Evolutionary conservation across 768 basidiomycete species (phyloP).

Genomic region (Amanita muscaria): DNA sequence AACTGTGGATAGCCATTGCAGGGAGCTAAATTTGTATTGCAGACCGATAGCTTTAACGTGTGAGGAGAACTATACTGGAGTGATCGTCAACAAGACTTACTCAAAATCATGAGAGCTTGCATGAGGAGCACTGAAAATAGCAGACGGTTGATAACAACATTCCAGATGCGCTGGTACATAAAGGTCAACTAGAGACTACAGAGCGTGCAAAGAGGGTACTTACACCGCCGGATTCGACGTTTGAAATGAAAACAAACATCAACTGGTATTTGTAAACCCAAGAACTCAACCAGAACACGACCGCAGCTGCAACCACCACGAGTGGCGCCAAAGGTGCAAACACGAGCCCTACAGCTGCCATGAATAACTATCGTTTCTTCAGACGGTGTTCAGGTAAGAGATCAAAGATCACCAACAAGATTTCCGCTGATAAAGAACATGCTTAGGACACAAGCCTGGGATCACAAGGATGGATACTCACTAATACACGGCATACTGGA

Average conservation of each 20-base stretch:
- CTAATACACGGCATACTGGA: slow-evolving; percentile 82
- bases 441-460: not conserved
- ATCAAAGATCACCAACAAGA: slow-evolving; percentile 31
- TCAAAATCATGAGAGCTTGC: slow-evolving; percentile 81
- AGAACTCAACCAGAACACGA: slow-evolving; percentile 83
- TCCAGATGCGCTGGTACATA: slow-evolving; percentile 72
- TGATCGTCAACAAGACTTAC: slow-evolving; percentile 36
- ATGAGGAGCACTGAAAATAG: slow-evolving; percentile 73
- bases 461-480: slow-evolving; percentile 27
- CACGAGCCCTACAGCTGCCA: slow-evolving; percentile 87
- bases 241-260: slow-evolving; percentile 87
- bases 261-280: slow-evolving; percentile 95
- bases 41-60: slow-evolving; percentile 69
- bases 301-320: slow-evolving; percentile 71
- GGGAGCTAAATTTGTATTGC: slow-evolving; percentile 63
- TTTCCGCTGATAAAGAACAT: slow-evolving; percentile 35
- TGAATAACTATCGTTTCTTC: slow-evolving; percentile 50
- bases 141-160: slow-evolving; percentile 85
- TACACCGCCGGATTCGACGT: slow-evolving; percentile 90
- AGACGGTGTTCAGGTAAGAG: not conserved
- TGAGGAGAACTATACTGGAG: slow-evolving; percentile 3
- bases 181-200: slow-evolving; percentile 7
- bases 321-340: slow-evolving; percentile 94
- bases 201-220: slow-evolving; percentile 21
- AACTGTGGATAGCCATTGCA: slow-evolving; percentile 74